Evolutionary conservation across 2,329 filamentous ascomycete genomes (phyloP), one percentile per base, ranked within the genome.

Genomic region (Penicillium oxalicum): DNA sequence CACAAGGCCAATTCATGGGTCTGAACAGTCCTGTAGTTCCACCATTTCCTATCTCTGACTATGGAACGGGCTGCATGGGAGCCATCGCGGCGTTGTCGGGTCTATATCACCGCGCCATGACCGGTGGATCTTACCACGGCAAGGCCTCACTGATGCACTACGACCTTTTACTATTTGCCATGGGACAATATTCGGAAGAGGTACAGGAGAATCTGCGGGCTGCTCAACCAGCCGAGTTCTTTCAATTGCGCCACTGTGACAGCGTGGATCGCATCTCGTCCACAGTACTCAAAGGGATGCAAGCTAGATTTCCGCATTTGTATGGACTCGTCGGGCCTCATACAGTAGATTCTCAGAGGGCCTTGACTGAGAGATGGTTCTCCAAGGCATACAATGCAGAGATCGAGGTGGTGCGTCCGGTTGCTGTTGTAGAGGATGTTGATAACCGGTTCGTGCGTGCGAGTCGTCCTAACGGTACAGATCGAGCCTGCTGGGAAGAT

Each of bases 1-100:
- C 65, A 2, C 69, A 72, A 50, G 70, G 68, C 4, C 53, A 68
- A 50, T 72, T 72, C 55, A 71, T 72, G 68, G 66, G 65, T 26
- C 60, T 66, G 36, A 53, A 63, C 2, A 62, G 58, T 28, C 69
- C 71, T 2, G 63, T 72, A 4, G 69, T 73, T 0, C 72, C 72
- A 6, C 70, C 72, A 0, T 79, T 79, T 56, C 77, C 77, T 2
- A 79, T 79, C 62, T 73, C 73, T 67, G 67, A 80, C 67, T 88
- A 88, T 58, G 84, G 84, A 35, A 87, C 84, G 0, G 85, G 84
- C 28, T 86, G 82, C 60, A 83, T 87, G 70, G 85, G 84, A 3
- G 81, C 82, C 39, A 82, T 86, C 55, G 81, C 83, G 3, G 83
- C 83, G 0, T 64, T 88, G 33, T 75, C 76, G 0, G 84, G 83